Conservation (phyloP, 2,329 filamentous ascomycete genomes). For the Trichoderma citrinoviride region DNA sequence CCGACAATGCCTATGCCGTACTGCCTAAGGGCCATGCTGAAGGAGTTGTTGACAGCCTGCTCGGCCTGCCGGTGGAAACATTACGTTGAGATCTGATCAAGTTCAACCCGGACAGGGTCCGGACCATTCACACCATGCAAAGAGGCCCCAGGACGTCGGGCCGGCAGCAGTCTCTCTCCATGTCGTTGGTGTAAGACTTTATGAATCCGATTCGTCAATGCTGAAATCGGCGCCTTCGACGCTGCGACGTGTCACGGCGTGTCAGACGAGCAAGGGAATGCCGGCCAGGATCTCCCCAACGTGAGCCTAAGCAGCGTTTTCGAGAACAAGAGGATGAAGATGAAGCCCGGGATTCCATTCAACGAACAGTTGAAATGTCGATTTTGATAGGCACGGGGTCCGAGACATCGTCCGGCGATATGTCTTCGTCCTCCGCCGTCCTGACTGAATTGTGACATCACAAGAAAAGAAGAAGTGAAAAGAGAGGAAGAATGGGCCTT, state of each 20-base stretch:
- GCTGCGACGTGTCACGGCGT: conserved; percentile 42
- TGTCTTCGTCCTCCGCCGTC: neutral
- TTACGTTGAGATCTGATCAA: conserved; percentile 59
- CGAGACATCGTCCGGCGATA: neutral
- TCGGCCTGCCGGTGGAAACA: conserved; percentile 47
- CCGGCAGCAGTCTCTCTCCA: conserved; percentile 44
- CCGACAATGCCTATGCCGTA: conserved; percentile 46
- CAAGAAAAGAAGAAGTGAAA: neutral
- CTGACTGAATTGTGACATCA: neutral
- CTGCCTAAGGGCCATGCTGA: conserved; percentile 42
- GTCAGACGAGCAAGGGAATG: conserved; percentile 44
- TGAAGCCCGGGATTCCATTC: conserved; percentile 40
- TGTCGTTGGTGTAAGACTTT: conserved; percentile 51
- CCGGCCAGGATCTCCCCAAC: conserved; percentile 47
- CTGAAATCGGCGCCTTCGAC: conserved; percentile 33
- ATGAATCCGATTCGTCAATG: conserved; percentile 45
- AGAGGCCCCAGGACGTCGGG: conserved; percentile 46
- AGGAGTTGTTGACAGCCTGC: conserved; percentile 38
- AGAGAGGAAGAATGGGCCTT: neutral
- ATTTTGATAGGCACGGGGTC: conserved; percentile 15
- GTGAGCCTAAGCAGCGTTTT: conserved; percentile 41
- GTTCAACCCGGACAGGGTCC: conserved; percentile 40
- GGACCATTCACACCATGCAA: conserved; percentile 46
- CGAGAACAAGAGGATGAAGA: conserved; percentile 51
- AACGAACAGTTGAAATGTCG: conserved; percentile 29